Evolutionary conservation across 2,329 filamentous ascomycete genomes (phyloP), one percentile per base, ranked within the genome.

Genomic region (Xylariaceae sp.): DNA sequence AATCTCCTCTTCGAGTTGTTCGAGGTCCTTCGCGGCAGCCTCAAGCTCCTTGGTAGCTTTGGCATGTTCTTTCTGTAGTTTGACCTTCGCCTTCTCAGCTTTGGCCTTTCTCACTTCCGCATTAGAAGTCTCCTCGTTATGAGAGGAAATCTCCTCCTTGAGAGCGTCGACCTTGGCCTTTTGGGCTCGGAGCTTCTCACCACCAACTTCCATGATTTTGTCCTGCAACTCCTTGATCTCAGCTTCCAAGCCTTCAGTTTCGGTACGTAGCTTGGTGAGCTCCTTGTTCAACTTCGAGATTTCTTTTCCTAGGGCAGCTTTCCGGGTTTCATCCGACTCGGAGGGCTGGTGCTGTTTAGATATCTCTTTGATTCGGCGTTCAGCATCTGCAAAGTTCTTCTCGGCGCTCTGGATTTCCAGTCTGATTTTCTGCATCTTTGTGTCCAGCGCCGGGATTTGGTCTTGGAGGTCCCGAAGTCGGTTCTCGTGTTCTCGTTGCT

Each of bases 161-260:
- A 95, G 76, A 5, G 85, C 81, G 68, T 97, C 92, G 35, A 99
- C 91, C 76, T 88, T 95, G 58, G 89, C 85, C 64, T 94, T 91
- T 69, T 99, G 92, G 19, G 86, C 83, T 53, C 94, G 86, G 19
- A 99, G 83, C 72, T 89, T 91, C 66, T 97, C 91, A 72, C 94
- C 94, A 67, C 94, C 94, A 60, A 96, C 87, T 71, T 96, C 87
- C 94, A 99, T 97, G 67, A 99, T 99, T 77, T 91, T 95, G 78
- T 94, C 87, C 69, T 99, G 92, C 1, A 99, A 78, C 26, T 80
- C 80, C 73, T 95, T 92, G 72, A 99, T 97, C 71, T 97, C 94
- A 30, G 86, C 85, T 69, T 99, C 94, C 6, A 96, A 85, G 45
- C 86, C 94, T 1, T 88, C 83, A n/a, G 88, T 96, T 72, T 97